A percentile compares a stretch with the other conserved stretches of the same genome.
These are phyloP conservation scores for Penicillium griseofulvum DNA, from an alignment of 2,329 filamentous ascomycete species.

Conservation along the genomic window DNA sequence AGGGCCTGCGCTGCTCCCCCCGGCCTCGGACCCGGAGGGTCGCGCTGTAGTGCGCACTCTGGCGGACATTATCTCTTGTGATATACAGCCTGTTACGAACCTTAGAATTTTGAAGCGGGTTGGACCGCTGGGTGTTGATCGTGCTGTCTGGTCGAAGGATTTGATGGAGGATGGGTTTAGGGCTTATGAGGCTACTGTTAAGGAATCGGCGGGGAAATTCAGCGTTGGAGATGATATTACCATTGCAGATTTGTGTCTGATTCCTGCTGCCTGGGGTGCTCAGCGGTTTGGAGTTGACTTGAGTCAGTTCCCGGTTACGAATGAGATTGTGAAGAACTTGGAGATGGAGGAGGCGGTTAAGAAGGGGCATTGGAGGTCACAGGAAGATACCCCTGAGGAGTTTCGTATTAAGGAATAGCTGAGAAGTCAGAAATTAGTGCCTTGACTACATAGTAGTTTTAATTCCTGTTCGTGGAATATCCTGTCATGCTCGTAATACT, in stretches of 20 bases:
- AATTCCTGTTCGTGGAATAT: background rate
- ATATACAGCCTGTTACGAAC: slow-evolving; percentile 62
- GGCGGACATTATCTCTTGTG: slow-evolving; percentile 54
- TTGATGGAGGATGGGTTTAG: slow-evolving; percentile 54
- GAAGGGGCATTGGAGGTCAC: slow-evolving; percentile 53
- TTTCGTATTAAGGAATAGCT: slow-evolving; percentile 29
- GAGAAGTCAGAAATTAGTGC: background rate
- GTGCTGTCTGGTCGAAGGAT: slow-evolving; percentile 52
- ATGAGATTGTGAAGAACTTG: slow-evolving; percentile 47
- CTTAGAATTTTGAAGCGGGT: slow-evolving; percentile 53
- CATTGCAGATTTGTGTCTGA: slow-evolving; percentile 58
- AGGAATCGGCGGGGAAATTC: slow-evolving; percentile 46
- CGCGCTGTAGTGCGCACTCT: slow-evolving; percentile 56
- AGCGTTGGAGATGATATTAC: slow-evolving; percentile 57
- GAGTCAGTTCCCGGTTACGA: slow-evolving; percentile 48
- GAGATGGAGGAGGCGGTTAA: slow-evolving; percentile 52
- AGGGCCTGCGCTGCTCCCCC: slow-evolving; percentile 48
- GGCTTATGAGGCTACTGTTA: slow-evolving; percentile 54
- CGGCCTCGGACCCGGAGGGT: slow-evolving; percentile 40
- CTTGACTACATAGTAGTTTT: too few relatives aligned
- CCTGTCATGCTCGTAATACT: background rate
- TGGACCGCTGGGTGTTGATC: slow-evolving; percentile 44
- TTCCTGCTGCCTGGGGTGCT: slow-evolving; percentile 60
- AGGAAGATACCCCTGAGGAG: slow-evolving; percentile 55
- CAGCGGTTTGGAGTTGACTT: slow-evolving; percentile 56